phyloP scores from a whole-genome alignment of 2,329 filamentous ascomycete species.

The Aspergillus sp. region DNA sequence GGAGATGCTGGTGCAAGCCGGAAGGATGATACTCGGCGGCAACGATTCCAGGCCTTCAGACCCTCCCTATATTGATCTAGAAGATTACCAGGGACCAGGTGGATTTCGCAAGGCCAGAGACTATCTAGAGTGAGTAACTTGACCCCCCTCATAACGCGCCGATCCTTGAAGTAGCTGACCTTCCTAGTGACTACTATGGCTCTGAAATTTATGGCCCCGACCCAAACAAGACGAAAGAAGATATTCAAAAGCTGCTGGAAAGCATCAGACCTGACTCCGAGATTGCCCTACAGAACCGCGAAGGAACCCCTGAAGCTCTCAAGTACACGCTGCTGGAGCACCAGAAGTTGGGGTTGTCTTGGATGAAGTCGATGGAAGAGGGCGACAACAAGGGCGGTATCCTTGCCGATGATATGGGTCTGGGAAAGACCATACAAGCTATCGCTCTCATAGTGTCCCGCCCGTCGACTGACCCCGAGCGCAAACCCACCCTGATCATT shows the following conservation, averaged over 20 bases:
- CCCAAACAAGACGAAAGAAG: constrained; percentile 59
- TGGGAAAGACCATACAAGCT: constrained; percentile 82
- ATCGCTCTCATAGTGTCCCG: constrained; percentile 73
- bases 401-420: constrained; percentile 77
- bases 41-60: constrained; percentile 6
- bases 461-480: constrained; percentile 59
- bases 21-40: constrained; percentile 11
- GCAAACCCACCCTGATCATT: constrained; percentile 78
- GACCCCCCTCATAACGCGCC: background rate
- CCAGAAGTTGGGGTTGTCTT: constrained; percentile 74
- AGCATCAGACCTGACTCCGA: constrained; percentile 75
- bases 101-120: constrained; percentile 8
- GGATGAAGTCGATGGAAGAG: constrained; percentile 74
- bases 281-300: constrained; percentile 61
- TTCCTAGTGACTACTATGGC: constrained; percentile 22
- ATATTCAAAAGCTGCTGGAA: constrained; percentile 68
- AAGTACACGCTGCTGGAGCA: constrained; percentile 73
- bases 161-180: background rate
- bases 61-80: background rate
- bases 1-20: constrained; percentile 15
- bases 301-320: constrained; percentile 70
- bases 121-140: constrained; percentile 14
- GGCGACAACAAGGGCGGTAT: constrained; percentile 74
- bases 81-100: background rate
- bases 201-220: constrained; percentile 34